Evolutionary conservation across 352 stramenopile species (phyloP).

Genomic region (Blastocystis sp.): DNA sequence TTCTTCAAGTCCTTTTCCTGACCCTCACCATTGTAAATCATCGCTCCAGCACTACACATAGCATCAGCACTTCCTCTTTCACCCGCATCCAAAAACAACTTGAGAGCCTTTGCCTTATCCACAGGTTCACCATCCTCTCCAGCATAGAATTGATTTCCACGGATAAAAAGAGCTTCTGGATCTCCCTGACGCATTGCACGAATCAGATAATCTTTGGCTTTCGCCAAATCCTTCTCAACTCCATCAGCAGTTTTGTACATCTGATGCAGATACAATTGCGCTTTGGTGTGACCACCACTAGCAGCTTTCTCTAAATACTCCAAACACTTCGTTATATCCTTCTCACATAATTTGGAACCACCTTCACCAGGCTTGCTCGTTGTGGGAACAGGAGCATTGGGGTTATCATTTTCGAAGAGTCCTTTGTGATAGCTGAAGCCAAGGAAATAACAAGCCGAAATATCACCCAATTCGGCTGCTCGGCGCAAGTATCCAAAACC

Average conservation of each 20-base stretch:
- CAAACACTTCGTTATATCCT: slow-evolving; percentile 70
- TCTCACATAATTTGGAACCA: slow-evolving; percentile 71
- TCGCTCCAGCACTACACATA: slow-evolving; percentile 44
- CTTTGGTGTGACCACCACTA: slow-evolving; percentile 71
- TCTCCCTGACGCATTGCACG: slow-evolving; percentile 33
- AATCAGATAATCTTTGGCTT: slow-evolving; percentile 71
- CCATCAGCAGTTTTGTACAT: slow-evolving; percentile 74
- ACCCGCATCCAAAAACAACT: slow-evolving; percentile 78
- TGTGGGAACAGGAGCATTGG: slow-evolving; percentile 24
- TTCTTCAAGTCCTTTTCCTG: slow-evolving; percentile 60
- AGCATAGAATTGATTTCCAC: slow-evolving; percentile 70
- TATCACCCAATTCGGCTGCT: slow-evolving; percentile 73
- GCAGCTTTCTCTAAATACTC: slow-evolving; percentile 75
- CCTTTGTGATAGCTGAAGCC: slow-evolving; percentile 73
- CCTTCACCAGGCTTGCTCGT: slow-evolving; percentile 66
- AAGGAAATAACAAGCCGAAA: slow-evolving; percentile 78
- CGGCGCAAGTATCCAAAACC: slow-evolving; percentile 75
- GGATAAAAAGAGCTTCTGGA: slow-evolving; percentile 66
- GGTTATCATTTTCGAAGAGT: slow-evolving; percentile 35
- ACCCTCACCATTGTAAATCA: slow-evolving; percentile 55
- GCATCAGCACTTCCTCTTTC: slow-evolving; percentile 66
- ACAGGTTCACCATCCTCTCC: slow-evolving; percentile 70
- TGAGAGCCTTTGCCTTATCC: slow-evolving; percentile 74
- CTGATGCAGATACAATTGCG: slow-evolving; percentile 76
- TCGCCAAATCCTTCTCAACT: slow-evolving; percentile 75